Evolutionary conservation across 139 green algal species (phyloP).

Genomic region (Coccomyxa sp.): DNA sequence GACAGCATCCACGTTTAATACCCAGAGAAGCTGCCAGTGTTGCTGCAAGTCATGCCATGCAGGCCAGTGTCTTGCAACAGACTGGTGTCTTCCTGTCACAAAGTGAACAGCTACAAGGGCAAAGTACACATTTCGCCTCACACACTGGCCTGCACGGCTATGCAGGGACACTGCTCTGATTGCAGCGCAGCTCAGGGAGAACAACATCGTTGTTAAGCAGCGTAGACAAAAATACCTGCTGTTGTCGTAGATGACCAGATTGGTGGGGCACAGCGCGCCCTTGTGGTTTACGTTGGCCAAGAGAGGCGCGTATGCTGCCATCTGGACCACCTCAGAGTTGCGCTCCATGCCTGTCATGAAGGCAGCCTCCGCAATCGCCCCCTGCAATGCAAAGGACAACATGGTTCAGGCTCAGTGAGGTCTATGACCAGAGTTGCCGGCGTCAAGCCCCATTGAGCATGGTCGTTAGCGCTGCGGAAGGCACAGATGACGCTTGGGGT

Average conservation of each 20-base stretch:
- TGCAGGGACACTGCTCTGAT: too few relatives aligned
- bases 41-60: too few relatives aligned
- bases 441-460: neutral
- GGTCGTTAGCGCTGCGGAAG: too few relatives aligned
- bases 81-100: too few relatives aligned
- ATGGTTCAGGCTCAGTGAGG: neutral
- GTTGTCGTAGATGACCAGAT: conserved; percentile 49
- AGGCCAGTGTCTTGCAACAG: too few relatives aligned
- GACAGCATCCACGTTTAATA: too few relatives aligned
- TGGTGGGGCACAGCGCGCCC: conserved; percentile 38
- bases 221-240: conserved; percentile 1
- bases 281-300: conserved; percentile 42
- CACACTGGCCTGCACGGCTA: too few relatives aligned
- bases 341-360: conserved; percentile 65
- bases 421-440: neutral
- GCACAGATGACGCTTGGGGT: neutral
- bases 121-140: too few relatives aligned
- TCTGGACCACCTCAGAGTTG: conserved; percentile 42
- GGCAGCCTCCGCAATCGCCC: conserved; percentile 48
- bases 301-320: conserved; percentile 60
- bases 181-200: neutral
- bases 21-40: too few relatives aligned
- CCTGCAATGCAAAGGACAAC: too few relatives aligned
- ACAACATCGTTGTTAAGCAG: neutral
- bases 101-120: too few relatives aligned